phyloP scores from a whole-genome alignment of 2,329 filamentous ascomycete species.

The Talaromyces rugulosus region DNA sequence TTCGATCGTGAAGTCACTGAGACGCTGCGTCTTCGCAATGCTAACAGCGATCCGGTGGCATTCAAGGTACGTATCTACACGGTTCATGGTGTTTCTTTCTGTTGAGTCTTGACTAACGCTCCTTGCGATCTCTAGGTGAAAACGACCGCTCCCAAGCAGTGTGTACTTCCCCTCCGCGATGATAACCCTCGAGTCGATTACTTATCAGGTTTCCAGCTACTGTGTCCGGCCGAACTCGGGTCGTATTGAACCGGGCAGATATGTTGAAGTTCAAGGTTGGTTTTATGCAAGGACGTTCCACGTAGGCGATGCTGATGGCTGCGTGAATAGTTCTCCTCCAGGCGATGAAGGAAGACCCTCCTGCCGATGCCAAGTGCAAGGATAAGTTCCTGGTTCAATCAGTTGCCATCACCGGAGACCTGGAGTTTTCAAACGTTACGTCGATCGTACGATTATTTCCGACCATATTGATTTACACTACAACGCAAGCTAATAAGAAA shows the following conservation, averaged over 20 bases:
- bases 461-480: not conserved
- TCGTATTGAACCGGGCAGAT: slow-evolving; percentile 82
- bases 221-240: slow-evolving; percentile 97
- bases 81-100: slow-evolving; percentile 2
- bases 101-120: slow-evolving; percentile 18
- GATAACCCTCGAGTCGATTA: not conserved
- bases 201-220: slow-evolving; percentile 60
- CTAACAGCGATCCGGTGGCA: slow-evolving; percentile 55
- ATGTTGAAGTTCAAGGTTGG: slow-evolving; percentile 88
- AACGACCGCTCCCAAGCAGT: slow-evolving; percentile 99
- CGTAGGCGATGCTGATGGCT: slow-evolving; percentile 15
- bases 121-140: slow-evolving; percentile 66
- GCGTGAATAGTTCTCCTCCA: slow-evolving; percentile 73
- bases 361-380: slow-evolving; percentile 80
- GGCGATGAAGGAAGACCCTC: slow-evolving; percentile 94
- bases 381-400: slow-evolving; percentile 98
- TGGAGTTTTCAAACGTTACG: slow-evolving; percentile 75
- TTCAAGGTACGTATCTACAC: slow-evolving; percentile 53
- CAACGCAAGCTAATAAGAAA: slow-evolving; percentile 1
- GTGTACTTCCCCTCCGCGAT: slow-evolving; percentile 40
- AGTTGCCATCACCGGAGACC: slow-evolving; percentile 74
- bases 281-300: slow-evolving; percentile 2
- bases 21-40: slow-evolving; percentile 56
- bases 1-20: slow-evolving; percentile 63
- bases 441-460: slow-evolving; percentile 65